phyloP scores from a whole-genome alignment of 305 asterid genomes.

The Fraxinus latifolia region DNA sequence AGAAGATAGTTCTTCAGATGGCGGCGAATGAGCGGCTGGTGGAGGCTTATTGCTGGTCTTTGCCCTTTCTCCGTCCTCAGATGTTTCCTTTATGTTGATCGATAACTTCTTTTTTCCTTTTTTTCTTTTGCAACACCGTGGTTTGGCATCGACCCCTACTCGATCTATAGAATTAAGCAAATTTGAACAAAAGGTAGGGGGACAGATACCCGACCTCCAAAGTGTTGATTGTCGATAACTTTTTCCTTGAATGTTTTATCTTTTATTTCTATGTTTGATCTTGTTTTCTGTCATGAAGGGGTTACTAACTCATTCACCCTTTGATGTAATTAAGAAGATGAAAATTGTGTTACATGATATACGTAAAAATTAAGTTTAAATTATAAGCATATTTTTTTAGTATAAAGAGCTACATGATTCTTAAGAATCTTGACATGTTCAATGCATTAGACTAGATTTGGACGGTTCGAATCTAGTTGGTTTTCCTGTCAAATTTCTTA shows the following conservation, averaged over 20 bases:
- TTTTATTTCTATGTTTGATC: neutral
- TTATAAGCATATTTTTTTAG: neutral
- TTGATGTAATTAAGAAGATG: neutral
- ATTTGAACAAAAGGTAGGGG: neutral
- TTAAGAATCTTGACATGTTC: too few relatives aligned
- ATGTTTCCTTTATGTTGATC: conserved; percentile 49
- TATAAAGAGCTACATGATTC: neutral
- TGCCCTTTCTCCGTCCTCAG: conserved; percentile 54
- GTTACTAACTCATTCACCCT: neutral
- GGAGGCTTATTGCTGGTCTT: conserved; percentile 44
- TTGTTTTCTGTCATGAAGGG: neutral
- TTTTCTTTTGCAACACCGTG: neutral
- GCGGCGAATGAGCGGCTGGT: conserved; percentile 36
- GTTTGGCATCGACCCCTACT: neutral
- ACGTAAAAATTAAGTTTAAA: neutral
- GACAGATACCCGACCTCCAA: neutral
- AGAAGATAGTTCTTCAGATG: conserved; percentile 38
- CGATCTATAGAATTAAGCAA: neutral
- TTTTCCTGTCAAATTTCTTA: neutral
- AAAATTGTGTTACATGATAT: neutral
- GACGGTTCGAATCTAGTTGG: neutral
- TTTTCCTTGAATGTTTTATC: neutral
- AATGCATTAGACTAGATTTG: neutral
- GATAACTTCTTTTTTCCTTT: neutral
- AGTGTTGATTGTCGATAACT: neutral